phyloP scores from a whole-genome alignment of 2,329 filamentous ascomycete genomes.

The Hymenoscyphus scutula region DNA sequence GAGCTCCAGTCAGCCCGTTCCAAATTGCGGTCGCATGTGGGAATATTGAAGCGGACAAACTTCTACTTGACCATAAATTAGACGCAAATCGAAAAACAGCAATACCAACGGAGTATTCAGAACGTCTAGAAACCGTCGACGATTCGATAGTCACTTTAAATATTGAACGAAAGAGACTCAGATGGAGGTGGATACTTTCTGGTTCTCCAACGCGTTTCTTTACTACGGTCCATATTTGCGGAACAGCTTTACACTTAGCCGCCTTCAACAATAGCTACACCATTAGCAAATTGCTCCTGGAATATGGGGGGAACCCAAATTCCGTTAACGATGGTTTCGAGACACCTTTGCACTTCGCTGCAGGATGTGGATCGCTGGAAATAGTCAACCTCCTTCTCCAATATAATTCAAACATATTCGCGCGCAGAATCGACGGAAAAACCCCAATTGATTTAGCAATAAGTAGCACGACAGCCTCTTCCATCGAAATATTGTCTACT shows the following conservation, averaged over 20 bases:
- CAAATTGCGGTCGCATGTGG: conserved; percentile 4
- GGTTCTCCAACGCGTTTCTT: not conserved
- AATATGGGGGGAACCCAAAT: conserved; percentile 1
- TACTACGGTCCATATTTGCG: not conserved
- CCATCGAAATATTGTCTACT: not conserved
- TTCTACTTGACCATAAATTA: not conserved
- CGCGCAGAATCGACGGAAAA: not conserved
- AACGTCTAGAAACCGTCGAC: not conserved
- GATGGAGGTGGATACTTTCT: not conserved
- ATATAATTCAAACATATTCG: not conserved
- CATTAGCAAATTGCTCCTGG: not conserved
- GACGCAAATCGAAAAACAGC: too few relatives aligned
- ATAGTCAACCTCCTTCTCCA: not conserved
- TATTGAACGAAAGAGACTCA: not conserved
- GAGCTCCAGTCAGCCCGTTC: conserved; percentile 2
- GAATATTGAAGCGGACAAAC: not conserved
- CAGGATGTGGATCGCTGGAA: not conserved
- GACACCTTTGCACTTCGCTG: not conserved
- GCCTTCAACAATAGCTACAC: not conserved
- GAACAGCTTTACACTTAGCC: conserved; percentile 5
- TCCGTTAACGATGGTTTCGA: not conserved
- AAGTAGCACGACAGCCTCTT: not conserved
- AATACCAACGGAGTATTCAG: too few relatives aligned
- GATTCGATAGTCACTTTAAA: not conserved
- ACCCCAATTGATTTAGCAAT: not conserved